Percentiles rank a stretch among this genome's conserved stretches.
phyloP scores from a whole-genome alignment of 305 asterid genomes.

The Ilex paraguariensis region DNA sequence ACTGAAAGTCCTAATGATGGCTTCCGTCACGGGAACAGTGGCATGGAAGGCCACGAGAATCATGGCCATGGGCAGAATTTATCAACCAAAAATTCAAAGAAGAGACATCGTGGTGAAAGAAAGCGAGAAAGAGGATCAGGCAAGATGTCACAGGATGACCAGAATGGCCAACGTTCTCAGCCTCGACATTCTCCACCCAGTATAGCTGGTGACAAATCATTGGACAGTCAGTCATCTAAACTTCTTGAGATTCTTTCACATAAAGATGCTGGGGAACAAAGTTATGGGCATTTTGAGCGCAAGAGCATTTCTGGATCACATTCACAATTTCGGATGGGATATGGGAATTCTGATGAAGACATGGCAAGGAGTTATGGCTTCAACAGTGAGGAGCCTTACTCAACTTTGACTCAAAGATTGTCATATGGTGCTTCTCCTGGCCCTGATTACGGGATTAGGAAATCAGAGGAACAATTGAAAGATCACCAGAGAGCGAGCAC shows the following conservation, averaged over 20 bases:
- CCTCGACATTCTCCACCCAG: constrained; percentile 18
- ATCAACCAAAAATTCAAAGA: constrained; percentile 12
- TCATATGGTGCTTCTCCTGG: constrained; percentile 20
- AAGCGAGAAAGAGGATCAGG: constrained; percentile 18
- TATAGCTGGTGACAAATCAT: constrained; percentile 12
- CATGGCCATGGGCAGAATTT: constrained; percentile 14
- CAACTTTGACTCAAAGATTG: constrained; percentile 17
- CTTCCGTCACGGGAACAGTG: constrained; percentile 8
- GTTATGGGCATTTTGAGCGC: constrained; percentile 19
- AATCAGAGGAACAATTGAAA: constrained; percentile 21
- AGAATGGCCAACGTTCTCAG: constrained; percentile 14
- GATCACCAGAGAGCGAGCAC: constrained; percentile 22
- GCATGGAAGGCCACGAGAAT: constrained; percentile 18
- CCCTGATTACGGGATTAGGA: constrained; percentile 22
- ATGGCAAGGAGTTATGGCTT: constrained; percentile 9
- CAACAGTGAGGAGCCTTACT: constrained; percentile 13
- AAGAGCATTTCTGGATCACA: constrained; percentile 21
- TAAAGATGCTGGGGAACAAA: constrained; percentile 23
- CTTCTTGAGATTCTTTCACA: constrained; percentile 17
- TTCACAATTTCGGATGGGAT: constrained; percentile 21
- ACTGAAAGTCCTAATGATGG: constrained; percentile 15
- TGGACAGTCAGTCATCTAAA: constrained; percentile 12
- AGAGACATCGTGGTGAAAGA: constrained; percentile 16
- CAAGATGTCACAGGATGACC: constrained; percentile 8
- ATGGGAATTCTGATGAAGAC: constrained; percentile 11